These are phyloP conservation scores for Toxicodendron radicans DNA, from an alignment of 345 rosid species.

Conservation along the genomic window DNA sequence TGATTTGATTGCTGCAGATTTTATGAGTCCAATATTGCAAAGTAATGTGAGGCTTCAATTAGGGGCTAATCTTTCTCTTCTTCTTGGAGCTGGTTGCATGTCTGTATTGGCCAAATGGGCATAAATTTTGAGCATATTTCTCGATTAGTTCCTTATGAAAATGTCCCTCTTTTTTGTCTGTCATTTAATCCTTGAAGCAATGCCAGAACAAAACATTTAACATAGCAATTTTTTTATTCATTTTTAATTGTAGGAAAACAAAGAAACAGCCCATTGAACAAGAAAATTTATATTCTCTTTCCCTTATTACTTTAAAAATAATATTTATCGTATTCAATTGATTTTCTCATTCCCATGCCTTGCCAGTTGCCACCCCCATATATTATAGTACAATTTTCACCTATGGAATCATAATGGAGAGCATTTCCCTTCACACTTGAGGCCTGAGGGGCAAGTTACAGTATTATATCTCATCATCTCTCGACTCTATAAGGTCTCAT, in stretches of 20 bases:
- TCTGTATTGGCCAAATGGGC: constrained; percentile 72
- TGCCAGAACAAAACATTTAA: background rate
- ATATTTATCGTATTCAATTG: too few relatives aligned
- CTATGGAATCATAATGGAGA: background rate
- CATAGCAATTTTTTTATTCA: too few relatives aligned
- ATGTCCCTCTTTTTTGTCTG: background rate
- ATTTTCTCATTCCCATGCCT: too few relatives aligned
- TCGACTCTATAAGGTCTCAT: background rate
- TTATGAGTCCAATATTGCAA: constrained; percentile 60
- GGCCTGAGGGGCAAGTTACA: background rate
- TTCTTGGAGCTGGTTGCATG: constrained; percentile 66
- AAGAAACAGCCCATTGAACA: too few relatives aligned
- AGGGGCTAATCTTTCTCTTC: constrained; percentile 54
- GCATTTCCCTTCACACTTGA: too few relatives aligned
- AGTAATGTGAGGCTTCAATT: constrained; percentile 49
- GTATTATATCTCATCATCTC: background rate
- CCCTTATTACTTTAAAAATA: too few relatives aligned
- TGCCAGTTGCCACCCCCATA: background rate
- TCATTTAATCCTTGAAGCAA: background rate
- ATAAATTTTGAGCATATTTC: constrained; percentile 10
- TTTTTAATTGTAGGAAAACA: too few relatives aligned
- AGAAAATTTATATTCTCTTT: too few relatives aligned
- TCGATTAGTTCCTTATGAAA: background rate
- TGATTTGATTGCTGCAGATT: constrained; percentile 75
- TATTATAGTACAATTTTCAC: background rate